Conservation (phyloP, 2,329 filamentous ascomycete species). For the Xylaria sp. region DNA sequence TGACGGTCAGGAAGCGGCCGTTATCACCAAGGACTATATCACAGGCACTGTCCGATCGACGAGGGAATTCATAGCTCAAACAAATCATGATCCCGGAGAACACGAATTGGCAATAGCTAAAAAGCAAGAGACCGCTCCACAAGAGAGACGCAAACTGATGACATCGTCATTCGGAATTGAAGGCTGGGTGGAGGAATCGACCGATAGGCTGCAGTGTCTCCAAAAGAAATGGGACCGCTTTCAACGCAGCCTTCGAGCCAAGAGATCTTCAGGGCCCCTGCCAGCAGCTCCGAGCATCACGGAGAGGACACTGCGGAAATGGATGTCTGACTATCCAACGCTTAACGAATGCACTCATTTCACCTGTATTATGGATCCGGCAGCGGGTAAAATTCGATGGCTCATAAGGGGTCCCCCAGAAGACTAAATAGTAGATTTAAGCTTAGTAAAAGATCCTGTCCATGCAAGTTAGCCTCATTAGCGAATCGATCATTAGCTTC, state of each 20-base stretch:
- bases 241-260: conserved; percentile 40
- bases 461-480: background rate
- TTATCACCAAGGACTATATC: conserved; percentile 67
- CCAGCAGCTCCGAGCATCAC: conserved; percentile 44
- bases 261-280: conserved; percentile 13
- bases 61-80: conserved; percentile 63
- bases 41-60: conserved; percentile 58
- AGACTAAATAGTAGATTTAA: background rate
- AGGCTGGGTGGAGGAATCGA: conserved; percentile 48
- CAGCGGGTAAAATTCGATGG: conserved; percentile 59
- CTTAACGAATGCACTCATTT: conserved; percentile 70
- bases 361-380: conserved; percentile 66
- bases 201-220: conserved; percentile 51
- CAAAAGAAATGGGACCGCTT: conserved; percentile 53
- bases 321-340: conserved; percentile 64
- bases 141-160: conserved; percentile 24
- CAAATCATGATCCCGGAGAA: conserved; percentile 63
- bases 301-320: conserved; percentile 54
- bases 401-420: conserved; percentile 41
- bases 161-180: conserved; percentile 40
- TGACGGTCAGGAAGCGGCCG: conserved; percentile 58
- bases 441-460: no score
- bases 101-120: conserved; percentile 24
- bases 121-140: conserved; percentile 14
- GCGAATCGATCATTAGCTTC: background rate